Conservation (phyloP, 2,329 filamentous ascomycete species). For the Sclerotinia spermophila region DNA sequence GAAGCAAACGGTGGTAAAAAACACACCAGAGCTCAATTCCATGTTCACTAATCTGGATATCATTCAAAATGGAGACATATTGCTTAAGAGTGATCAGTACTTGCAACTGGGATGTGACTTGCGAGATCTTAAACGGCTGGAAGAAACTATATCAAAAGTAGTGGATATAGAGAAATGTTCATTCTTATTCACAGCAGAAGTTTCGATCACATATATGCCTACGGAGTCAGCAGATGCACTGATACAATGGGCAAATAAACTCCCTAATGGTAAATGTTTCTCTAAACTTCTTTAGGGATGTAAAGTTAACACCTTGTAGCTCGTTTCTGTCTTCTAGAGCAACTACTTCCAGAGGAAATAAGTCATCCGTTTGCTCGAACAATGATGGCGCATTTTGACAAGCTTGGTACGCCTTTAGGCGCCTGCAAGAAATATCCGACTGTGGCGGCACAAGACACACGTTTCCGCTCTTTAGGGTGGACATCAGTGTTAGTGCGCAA, state of each 20-base stretch:
- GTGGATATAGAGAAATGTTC: constrained; percentile 55
- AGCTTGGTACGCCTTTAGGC: constrained; percentile 73
- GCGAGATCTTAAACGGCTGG: constrained; percentile 59
- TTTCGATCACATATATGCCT: constrained; percentile 89
- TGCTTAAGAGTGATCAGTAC: constrained; percentile 67
- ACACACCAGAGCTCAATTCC: constrained; percentile 56
- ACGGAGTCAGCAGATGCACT: constrained; percentile 67
- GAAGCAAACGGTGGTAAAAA: constrained; percentile 66
- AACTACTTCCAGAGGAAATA: constrained; percentile 74
- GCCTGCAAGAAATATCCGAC: constrained; percentile 69
- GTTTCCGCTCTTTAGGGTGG: constrained; percentile 73
- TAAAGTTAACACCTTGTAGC: constrained; percentile 46
- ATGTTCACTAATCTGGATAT: constrained; percentile 47
- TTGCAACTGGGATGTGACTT: constrained; percentile 79
- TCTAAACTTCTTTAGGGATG: neutral
- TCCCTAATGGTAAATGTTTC: constrained; percentile 57
- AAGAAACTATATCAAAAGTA: constrained; percentile 54
- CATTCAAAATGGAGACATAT: constrained; percentile 44
- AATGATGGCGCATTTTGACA: constrained; percentile 81
- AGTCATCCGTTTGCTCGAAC: constrained; percentile 80
- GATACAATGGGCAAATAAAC: constrained; percentile 70
- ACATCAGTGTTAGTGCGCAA: constrained; percentile 56
- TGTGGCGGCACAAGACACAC: constrained; percentile 58
- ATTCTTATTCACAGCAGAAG: constrained; percentile 81
- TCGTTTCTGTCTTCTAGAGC: constrained; percentile 82